Base-by-base conservation (phyloP, 768 basidiomycete species). In the Dioszegia hungarica region DNA sequence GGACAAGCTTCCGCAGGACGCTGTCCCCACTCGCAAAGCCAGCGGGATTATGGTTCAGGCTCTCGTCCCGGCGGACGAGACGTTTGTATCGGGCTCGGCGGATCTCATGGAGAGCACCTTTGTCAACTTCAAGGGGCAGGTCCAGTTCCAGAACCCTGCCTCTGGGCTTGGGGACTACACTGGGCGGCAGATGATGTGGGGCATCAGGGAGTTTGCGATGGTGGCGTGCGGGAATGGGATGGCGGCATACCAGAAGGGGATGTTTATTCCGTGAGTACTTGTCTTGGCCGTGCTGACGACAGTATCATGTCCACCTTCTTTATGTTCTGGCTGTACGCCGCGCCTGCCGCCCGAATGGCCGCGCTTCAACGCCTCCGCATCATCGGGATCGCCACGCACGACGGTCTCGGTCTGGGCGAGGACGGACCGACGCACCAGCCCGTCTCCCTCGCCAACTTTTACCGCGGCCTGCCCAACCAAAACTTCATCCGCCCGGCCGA, bases 291-390 rank as follows among this genome's bases (percentile, higher is more conserved):
- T n/a, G 9, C 31, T 27, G 17, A 40, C 19, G 24, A 9, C 24
- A 67, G 39, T 12, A 68, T 75, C 61, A 63, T 64, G 59, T 71
- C 72, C 6, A 73, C 72, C 22, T 75, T 71, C 64, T 73, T 75
- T 61, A 75, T 75, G 70, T 75, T 75, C 58, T 75, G 68, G 68
- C 50, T 73, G 2, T 75, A 75, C 53, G 74, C 74, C 15, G 74
- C 72, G 8, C 69, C 74, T 0, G 70, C 74, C n/a, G 66, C 60
- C 2, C 74, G 74, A 19, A 75, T 75, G 74, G 36, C 68, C 3
- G 69, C 70, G 12, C 56, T 75, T 3, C 68, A 70, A 48, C 63
- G 65, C 6, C 64, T 75, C 9, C 66, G 74, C 11, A 67, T 72
- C 59, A 75, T 75, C 59, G 74, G 70, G 28, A 73, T 75, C 29